Base-by-base conservation (phyloP, 1,284 basidiomycete genomes). In the Fomitopsis palustris region DNA sequence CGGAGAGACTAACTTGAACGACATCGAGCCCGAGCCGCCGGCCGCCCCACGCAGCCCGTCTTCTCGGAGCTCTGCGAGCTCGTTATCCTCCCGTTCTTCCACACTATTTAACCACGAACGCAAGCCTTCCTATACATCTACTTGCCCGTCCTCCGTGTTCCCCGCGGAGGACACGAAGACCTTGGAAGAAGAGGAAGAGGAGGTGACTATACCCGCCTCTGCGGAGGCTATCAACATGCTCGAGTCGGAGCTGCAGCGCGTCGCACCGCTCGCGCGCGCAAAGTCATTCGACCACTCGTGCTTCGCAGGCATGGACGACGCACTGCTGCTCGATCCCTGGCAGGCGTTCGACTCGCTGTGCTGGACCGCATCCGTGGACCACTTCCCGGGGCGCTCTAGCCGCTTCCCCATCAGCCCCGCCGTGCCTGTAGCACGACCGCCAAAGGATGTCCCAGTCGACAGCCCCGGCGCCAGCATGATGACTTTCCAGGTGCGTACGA, bases 81-180 rank as follows among this genome's bases (percentile, higher is more conserved):
- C 53, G 54, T 54, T 39, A 21, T 47, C 38, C 39, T 58, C 53
- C 38, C 41, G 39, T 55, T 53, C 53, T 31, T 42, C 27, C 10
- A 21, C 54, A 51, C 31, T 61, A 59, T 63, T 61, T 55, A 56
- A 56, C 38, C 51, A 60, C 29, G 52, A 39, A 47, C 57, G 57
- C 35, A 61, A 59, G 55, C 35, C 54, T 27, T 59, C 65, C 29
- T 49, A 64, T 33, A 43, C 58, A 27, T 64, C 65, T 42, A 69
- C 71, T 16, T 66, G 66, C 38, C 60, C 63, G 9, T 70, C 70
- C n/a, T 67, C 69, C 17, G 63, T 66, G 9, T 53, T 59, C 39
- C 27, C 27, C 23, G 29, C 29, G 35, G 42, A 33, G 33, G 43
- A 56, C 25, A 17, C 16, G n/a, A 58, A 59, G 33, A 21, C 37